Evolutionary conservation across 139 green algal genomes (phyloP).

Genomic region (Chlamydomonas sphaeroides): DNA sequence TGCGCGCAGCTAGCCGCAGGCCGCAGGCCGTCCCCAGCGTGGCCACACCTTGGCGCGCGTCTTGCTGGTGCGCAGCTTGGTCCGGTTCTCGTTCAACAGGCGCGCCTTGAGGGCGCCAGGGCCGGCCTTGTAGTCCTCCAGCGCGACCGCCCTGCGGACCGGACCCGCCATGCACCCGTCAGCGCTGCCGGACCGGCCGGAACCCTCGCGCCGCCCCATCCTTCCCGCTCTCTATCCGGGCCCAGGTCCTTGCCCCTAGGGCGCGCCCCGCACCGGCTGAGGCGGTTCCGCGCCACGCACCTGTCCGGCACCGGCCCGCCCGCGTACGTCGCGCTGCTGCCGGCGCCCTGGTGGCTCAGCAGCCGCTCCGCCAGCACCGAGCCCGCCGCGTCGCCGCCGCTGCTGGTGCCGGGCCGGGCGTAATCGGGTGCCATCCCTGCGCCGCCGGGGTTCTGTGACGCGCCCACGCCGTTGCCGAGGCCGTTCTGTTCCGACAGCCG

Average conservation of each 20-base stretch:
- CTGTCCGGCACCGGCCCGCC: conserved; percentile 5
- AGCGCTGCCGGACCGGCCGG: no score
- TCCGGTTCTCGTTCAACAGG: conserved; percentile 55
- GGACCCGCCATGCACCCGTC: no score
- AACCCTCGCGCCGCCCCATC: no score
- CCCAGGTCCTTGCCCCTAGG: no score
- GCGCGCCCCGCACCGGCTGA: no score
- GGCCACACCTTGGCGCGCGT: conserved; percentile 50
- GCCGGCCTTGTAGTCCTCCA: conserved; percentile 49
- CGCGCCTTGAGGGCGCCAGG: conserved; percentile 40
- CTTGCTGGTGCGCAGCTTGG: conserved; percentile 35
- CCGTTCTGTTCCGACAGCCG: conserved; percentile 7
- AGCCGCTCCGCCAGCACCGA: conserved; percentile 18
- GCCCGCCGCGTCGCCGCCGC: neutral
- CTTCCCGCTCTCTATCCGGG: no score
- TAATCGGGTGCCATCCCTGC: no score
- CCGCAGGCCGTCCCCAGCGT: neutral
- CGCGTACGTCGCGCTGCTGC: neutral
- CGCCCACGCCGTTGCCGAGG: conserved; percentile 10
- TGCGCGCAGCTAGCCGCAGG: neutral
- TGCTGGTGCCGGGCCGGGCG: conserved; percentile 30
- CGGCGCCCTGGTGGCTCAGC: neutral
- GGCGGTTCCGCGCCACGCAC: no score
- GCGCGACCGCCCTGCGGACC: conserved; percentile 19
- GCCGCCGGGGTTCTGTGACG: no score